phyloP scores from a whole-genome alignment of 208 protist species.

The Crithidia mellificae region DNA sequence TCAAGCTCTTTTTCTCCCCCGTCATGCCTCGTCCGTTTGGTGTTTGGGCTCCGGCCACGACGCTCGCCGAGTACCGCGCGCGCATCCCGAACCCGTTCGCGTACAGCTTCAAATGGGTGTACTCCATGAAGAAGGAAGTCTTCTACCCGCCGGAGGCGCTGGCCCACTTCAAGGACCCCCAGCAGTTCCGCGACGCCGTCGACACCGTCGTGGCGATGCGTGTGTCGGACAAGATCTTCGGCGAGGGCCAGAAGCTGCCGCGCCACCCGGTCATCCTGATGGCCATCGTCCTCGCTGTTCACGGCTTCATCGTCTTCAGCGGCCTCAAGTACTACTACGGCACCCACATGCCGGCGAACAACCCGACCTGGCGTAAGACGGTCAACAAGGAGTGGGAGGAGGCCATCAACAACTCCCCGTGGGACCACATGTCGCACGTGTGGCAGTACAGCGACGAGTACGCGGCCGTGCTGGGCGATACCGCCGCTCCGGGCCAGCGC shows the following conservation, averaged over 20 bases:
- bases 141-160: constrained; percentile 86
- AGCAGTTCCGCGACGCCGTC: constrained; percentile 86
- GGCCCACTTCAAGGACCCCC: constrained; percentile 85
- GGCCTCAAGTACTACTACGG: constrained; percentile 77
- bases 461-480: constrained; percentile 67
- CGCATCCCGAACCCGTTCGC: constrained; percentile 63
- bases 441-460: constrained; percentile 89
- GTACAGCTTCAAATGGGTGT: constrained; percentile 59
- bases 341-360: constrained; percentile 75
- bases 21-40: constrained; percentile 87
- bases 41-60: constrained; percentile 85
- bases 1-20: constrained; percentile 11
- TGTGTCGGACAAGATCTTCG: constrained; percentile 83
- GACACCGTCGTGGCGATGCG: constrained; percentile 81
- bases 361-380: constrained; percentile 87
- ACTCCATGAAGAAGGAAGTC: constrained; percentile 60
- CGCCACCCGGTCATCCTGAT: constrained; percentile 54
- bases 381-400: constrained; percentile 93
- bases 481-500: constrained; percentile 53
- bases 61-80: constrained; percentile 79
- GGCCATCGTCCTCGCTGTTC: constrained; percentile 35
- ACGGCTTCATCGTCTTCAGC: constrained; percentile 50
- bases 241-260: constrained; percentile 79
- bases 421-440: constrained; percentile 90
- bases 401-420: constrained; percentile 89